Evolutionary conservation across 805 yeast species (phyloP), one percentile per base, ranked within the genome.

Genomic region (Jamesozyma lodderae): DNA sequence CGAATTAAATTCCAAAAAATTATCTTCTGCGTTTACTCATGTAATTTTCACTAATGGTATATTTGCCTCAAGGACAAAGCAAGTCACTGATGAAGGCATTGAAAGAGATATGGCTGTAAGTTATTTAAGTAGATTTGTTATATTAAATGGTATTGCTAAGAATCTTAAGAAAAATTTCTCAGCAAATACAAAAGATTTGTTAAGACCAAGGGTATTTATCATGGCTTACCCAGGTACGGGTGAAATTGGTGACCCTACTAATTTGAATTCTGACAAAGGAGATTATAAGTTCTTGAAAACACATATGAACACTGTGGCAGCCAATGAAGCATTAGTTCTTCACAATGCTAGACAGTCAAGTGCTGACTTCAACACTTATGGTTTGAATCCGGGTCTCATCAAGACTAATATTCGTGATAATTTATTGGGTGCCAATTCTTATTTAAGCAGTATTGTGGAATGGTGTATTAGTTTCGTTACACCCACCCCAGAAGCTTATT

Each of bases 271-370:
- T 11, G 66, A 61, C 11, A 40, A 41, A 24, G 41, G 47, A 16
- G 38, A 36, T 1, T 66, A 66, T 45, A 47, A 51, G 8, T 49
- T 51, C 9, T 27, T 43, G 24, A 38, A 35, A 6, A 57, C 67
- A 3, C 70, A 66, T 40, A 55, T 58, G 62, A 64, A 51, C 35
- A 66, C 70, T 0, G 69, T 66, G n/a, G 69, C 69, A 2, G 68
- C 67, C 1, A 66, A 66, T 40, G 70, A 66, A 42, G 52, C 64
- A 1, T 41, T 66, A 18, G 67, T 65, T 1, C 28, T 45, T 7
- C 49, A 52, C 34, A 31, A 18, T 15, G 43, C 41, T 3, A 42
- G 40, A 13, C 13, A 19, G 6, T 21, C 11, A 13, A 34, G 45
- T 13, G 19, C 13, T n/a, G 48, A 42, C 1, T 18, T 38, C 10